Conservation (phyloP, 2,329 filamentous ascomycete genomes). For the Paracorniculantispora psalliotae region DNA sequence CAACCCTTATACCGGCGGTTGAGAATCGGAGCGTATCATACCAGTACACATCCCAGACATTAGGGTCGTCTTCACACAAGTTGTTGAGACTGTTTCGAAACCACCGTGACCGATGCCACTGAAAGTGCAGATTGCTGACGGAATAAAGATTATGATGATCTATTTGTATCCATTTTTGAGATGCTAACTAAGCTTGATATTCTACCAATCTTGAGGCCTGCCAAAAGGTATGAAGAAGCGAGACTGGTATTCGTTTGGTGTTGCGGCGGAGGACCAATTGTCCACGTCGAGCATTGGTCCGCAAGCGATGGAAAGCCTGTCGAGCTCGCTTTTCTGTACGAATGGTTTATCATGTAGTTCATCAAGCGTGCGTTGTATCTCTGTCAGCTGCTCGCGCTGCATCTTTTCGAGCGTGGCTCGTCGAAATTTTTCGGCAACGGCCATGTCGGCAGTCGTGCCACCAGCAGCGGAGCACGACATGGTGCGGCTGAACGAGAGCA, state of each 20-base stretch:
- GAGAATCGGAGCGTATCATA: not conserved
- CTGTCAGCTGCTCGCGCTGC: not conserved
- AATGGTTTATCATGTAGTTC: not conserved
- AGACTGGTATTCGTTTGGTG: not conserved
- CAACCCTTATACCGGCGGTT: too few relatives aligned
- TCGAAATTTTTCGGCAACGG: not conserved
- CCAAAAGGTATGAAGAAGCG: not conserved
- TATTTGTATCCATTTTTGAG: not conserved
- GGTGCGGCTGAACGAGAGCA: too few relatives aligned
- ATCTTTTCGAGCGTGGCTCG: not conserved
- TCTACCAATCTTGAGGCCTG: not conserved
- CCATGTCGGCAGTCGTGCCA: not conserved
- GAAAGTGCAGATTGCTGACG: not conserved
- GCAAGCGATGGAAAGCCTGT: not conserved
- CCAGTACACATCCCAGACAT: not conserved
- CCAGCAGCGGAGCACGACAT: not conserved
- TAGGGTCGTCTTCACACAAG: not conserved
- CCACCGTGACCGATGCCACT: not conserved
- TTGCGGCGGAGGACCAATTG: not conserved
- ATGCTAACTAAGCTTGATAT: not conserved
- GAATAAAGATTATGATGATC: not conserved
- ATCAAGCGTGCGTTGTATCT: not conserved
- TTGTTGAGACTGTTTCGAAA: not conserved
- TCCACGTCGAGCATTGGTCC: slow-evolving; percentile 1
- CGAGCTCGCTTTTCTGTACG: not conserved